phyloP scores from a whole-genome alignment of 176 grass and related monocot species.

The Dactylis glomerata region DNA sequence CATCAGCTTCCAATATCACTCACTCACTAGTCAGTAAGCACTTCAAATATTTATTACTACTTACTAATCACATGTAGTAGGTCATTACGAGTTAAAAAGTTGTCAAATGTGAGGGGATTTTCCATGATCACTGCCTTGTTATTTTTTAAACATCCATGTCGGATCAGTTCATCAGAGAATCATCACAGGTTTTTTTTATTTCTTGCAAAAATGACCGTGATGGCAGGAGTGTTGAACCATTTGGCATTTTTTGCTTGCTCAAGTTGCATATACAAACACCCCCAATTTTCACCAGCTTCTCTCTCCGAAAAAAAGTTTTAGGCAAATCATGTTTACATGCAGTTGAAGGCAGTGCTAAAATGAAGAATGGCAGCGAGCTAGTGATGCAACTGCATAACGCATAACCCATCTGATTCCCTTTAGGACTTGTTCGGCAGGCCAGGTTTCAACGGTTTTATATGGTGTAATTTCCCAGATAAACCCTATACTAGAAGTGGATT shows the following conservation, averaged over 20 bases:
- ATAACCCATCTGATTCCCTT: too few relatives aligned
- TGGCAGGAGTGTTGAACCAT: not conserved
- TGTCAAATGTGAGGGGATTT: too few relatives aligned
- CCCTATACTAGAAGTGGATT: too few relatives aligned
- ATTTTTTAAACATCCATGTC: not conserved
- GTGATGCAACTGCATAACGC: too few relatives aligned
- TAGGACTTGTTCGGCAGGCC: too few relatives aligned
- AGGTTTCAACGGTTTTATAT: too few relatives aligned
- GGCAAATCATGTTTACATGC: not conserved
- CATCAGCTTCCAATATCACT: not conserved
- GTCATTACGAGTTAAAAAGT: too few relatives aligned
- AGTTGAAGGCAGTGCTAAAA: conserved; percentile 56
- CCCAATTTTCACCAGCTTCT: not conserved
- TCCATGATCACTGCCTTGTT: too few relatives aligned
- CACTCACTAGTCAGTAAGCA: not conserved
- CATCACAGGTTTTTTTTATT: too few relatives aligned
- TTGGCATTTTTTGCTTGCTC: not conserved
- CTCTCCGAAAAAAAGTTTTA: not conserved
- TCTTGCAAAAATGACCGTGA: too few relatives aligned
- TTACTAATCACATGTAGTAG: not conserved
- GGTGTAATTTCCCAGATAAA: too few relatives aligned
- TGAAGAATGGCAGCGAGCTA: too few relatives aligned
- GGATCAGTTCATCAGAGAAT: not conserved
- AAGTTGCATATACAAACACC: not conserved
- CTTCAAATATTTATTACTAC: not conserved